A percentile compares a stretch with the other conserved stretches of the same genome.
phyloP scores from a whole-genome alignment of 1,284 basidiomycete species.

The Rhodotorula mucilaginosa region DNA sequence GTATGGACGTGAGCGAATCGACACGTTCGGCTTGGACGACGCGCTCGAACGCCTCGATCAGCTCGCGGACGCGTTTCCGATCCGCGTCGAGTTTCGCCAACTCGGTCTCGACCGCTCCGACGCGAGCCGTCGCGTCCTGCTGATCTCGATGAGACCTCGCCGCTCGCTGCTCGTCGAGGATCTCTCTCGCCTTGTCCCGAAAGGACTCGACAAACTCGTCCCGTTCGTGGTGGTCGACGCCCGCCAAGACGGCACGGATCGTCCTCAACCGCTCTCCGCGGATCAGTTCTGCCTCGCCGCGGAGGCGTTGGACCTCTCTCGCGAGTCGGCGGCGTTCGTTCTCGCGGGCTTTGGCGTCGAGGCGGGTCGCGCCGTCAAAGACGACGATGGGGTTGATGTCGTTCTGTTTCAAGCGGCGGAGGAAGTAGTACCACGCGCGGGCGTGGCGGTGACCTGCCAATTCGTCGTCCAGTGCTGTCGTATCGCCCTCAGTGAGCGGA shows the following conservation, averaged over 20 bases:
- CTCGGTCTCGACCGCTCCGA: neutral
- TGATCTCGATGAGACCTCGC: no score
- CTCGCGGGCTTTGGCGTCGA: conserved; percentile 26
- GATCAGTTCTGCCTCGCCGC: conserved; percentile 21
- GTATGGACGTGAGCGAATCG: no score
- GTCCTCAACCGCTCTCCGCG: conserved; percentile 14
- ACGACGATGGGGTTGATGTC: conserved; percentile 33
- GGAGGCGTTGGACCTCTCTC: conserved; percentile 8
- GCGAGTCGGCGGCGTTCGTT: conserved; percentile 7
- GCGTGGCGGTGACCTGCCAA: conserved; percentile 14
- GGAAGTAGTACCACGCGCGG: conserved; percentile 30
- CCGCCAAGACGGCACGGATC: conserved; percentile 3
- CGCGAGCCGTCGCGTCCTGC: neutral
- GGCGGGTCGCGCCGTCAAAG: conserved; percentile 33
- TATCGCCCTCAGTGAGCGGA: neutral
- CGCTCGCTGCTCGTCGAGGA: neutral
- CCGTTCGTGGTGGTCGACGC: neutral
- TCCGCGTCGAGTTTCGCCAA: neutral
- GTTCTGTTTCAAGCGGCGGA: conserved; percentile 15
- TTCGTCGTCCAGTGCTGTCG: neutral
- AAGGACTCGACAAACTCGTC: neutral
- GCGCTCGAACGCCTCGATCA: no score
- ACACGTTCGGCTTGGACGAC: neutral
- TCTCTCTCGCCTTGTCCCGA: neutral
- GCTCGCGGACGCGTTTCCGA: neutral